phyloP scores from a whole-genome alignment of 805 yeast genomes.

The Kregervanrija fluxuum region DNA sequence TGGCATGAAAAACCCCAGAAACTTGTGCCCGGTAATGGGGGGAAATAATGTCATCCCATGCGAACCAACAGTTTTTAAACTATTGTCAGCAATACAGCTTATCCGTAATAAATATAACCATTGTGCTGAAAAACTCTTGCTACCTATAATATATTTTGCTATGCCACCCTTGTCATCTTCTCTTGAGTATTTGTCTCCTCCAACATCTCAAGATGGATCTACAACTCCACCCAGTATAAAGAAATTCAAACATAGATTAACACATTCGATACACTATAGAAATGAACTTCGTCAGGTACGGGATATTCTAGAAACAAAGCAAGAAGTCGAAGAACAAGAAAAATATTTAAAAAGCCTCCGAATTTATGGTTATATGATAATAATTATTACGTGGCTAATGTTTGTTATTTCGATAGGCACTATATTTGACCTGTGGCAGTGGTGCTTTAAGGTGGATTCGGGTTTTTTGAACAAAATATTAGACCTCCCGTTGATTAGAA shows the following conservation, averaged over 20 bases:
- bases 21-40: no score
- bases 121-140: no score
- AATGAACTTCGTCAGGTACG: slow-evolving; percentile 1
- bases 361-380: slow-evolving; percentile 21
- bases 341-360: slow-evolving; percentile 10
- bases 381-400: slow-evolving; percentile 20
- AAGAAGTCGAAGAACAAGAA: neutral
- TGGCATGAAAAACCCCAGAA: no score
- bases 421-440: slow-evolving; percentile 25
- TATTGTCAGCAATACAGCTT: no score
- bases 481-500: slow-evolving; percentile 3
- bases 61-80: no score
- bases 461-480: neutral
- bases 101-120: no score
- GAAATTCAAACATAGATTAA: slow-evolving; percentile 15
- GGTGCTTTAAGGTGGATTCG: slow-evolving; percentile 16
- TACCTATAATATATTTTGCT: no score
- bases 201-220: no score
- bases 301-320: neutral
- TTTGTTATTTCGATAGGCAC: slow-evolving; percentile 24
- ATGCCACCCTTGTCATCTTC: no score
- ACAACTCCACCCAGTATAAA: no score
- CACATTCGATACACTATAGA: slow-evolving; percentile 20
- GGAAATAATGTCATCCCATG: no score
- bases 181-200: no score